Base-by-base conservation (phyloP, 768 basidiomycete genomes). In the Leccinum barrowsii region DNA sequence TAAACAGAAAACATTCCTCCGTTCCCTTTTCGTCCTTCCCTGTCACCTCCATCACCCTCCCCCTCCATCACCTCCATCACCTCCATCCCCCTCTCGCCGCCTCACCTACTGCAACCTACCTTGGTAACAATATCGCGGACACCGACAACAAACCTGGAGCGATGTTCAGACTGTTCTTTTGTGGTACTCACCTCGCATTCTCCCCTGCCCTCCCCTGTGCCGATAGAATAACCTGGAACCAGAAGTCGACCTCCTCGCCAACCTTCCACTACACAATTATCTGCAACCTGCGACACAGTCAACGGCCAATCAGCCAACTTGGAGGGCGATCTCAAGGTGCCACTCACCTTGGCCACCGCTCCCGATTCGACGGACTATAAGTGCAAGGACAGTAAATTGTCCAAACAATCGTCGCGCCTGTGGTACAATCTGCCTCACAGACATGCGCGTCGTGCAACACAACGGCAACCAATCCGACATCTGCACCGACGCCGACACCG, bases 1-100 rank as follows among this genome's bases (percentile, higher is more conserved):
- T 22, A 66, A 69, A 61, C 46, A 57, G 34, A 56, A 65, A 52
- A 32, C 46, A 3, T 56, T 50, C 49, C 21, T 32, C 7, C 44
- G 2, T 10, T 24, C n/a, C 15, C 53, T 42, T 52, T 19, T 49
- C 17, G n/a, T 52, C 42, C 28, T 13, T 50, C 21, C 5, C 6
- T 21, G 1, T 65, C 47, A 37, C 34, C 19, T 7, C 44, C 26
- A 40, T 35, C 44, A 19, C 32, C 30, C 0, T n/a, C 21, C 5
- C 19, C 34, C 5, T 19, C 44, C 10, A 4, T 42, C 40, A 42
- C 40, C n/a, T 42, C 40, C 40, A 40, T 40, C 37, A 10, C 13
- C 3, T 12, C 37, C 19, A 3, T 37, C 26, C 53, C 48, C 52
- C 30, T 6, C 30, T 50, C 44, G 6, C 49, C n/a, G 13, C 44